Base-by-base conservation (phyloP, 2,329 filamentous ascomycete species). In the Penicillium sp. region DNA sequence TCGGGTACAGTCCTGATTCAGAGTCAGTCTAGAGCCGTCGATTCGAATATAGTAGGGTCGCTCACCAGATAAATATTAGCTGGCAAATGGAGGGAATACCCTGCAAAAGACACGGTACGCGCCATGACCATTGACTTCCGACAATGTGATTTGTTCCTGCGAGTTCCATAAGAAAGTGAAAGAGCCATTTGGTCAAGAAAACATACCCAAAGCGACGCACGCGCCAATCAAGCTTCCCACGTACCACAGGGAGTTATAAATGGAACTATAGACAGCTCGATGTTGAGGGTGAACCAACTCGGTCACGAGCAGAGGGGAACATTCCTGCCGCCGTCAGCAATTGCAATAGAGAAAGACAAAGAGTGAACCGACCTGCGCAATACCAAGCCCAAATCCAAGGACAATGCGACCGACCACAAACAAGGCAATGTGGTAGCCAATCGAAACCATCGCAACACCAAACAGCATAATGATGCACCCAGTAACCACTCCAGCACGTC, bases 71-170 rank as follows among this genome's bases (percentile, higher is more conserved):
- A 9, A 79, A 67, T 0, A 64, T 63, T 50, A 87, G 73, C 1
- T 87, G 76, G 1, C 81, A 54, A 3, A 86, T 62, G 0, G 87
- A 78, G 1, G 84, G 84, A 0, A 86, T 68, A 29, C 87, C 87
- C 65, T 89, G 86, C 66, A 88, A 86, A 0, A 84, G 84, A 52
- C 87, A 81, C 0, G 84, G 85, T 55, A 88, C 87, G 4, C 85
- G 76, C 84, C 85, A 87, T 3, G 78, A 71, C 66, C 74, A 79
- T 60, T 77, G 61, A 42, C 59, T 49, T 11, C n/a, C 31, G 11
- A 67, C 62, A 76, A 44, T 77, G 62, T 79, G 59, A 44, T 66
- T 76, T 65, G 70, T 74, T 43, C 76, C 55, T 57, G n/a, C 10
- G 1, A 22, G 19, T 21, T 14, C 14, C 35, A n/a, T 49, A 22